These are phyloP conservation scores for Xylariaceae sp. DNA, from an alignment of 2,329 filamentous ascomycete species.

Conservation along the genomic window DNA sequence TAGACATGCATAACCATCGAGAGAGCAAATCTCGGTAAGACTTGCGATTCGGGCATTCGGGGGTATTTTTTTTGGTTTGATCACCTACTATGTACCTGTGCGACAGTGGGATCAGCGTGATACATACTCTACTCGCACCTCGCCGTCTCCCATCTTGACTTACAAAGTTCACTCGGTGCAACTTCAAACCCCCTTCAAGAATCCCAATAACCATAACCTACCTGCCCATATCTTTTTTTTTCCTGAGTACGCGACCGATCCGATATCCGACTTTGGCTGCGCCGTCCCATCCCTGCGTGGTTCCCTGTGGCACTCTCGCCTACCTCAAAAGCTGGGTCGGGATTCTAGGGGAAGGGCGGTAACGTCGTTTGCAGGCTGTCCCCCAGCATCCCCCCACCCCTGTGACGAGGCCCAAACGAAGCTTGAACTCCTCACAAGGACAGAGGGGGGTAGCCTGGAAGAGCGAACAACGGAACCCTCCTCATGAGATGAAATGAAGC, in stretches of 20 bases:
- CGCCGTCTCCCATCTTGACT: constrained; percentile 8
- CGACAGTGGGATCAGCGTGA: constrained; percentile 31
- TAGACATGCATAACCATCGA: no score
- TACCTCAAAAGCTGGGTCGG: constrained; percentile 20
- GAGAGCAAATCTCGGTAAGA: constrained; percentile 22
- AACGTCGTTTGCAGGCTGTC: constrained; percentile 24
- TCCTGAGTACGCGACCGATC: neutral
- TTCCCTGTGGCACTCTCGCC: constrained; percentile 14
- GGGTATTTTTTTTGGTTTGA: constrained; percentile 19
- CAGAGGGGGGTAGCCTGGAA: no score
- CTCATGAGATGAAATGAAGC: no score
- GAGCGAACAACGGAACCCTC: no score
- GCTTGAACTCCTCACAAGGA: constrained; percentile 7
- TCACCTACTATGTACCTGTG: constrained; percentile 23
- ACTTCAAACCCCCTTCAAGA: no score
- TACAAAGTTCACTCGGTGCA: no score
- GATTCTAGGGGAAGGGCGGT: constrained; percentile 19
- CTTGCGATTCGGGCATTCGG: constrained; percentile 15
- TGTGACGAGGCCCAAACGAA: constrained; percentile 18
- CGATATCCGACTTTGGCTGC: constrained; percentile 8
- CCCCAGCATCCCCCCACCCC: constrained; percentile 15
- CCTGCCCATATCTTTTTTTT: neutral
- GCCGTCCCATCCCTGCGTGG: constrained; percentile 17
- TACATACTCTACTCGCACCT: constrained; percentile 17
- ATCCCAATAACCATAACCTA: no score